Evolutionary conservation across 2,329 filamentous ascomycete genomes (phyloP), one percentile per base, ranked within the genome.

Genomic region (Drechslerella dactyloides): DNA sequence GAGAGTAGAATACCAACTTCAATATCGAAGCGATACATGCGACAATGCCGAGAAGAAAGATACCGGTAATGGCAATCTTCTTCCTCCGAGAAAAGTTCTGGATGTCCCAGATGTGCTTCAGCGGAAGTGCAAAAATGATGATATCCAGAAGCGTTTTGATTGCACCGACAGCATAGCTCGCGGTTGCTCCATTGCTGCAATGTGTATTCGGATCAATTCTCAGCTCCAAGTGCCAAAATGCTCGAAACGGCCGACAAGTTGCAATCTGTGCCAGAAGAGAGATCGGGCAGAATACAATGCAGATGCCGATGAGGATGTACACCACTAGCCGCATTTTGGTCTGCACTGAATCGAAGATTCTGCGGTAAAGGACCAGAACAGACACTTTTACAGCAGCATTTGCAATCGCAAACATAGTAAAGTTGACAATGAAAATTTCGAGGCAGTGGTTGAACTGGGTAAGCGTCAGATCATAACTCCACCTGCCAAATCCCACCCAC

Each of bases 71-170:
- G 11, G 60, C 60, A 17, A 72, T 46, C 55, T 72, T 72, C 53
- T 65, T 72, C 48, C 60, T 60, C 6, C 13, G 33, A 2, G 68
- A 56, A 51, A 72, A 72, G 21, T 21, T 65, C 13, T 61, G 60
- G 35, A 72, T 72, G 10, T 72, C 68, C 68, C 68, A 72, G 30
- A 72, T 72, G 60, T 72, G 60, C 23, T 72, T 72, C 11, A 72
- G 23, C 8, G 68, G 68, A 11, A 72, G 68, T 1, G 60, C 51
- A 24, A 72, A 72, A 8, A 72, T 72, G 23, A 72, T 33, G 5
- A 72, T 11, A 48, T 72, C 68, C 23, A 72, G 50, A 2, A 65
- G 0, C 7, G 68, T 30, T 24, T 60, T 42, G 37, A 72, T 72
- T 1, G 40, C 60, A 7, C 68, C 60, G 37, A 72, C 44, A 17